A percentile compares a stretch with the other conserved stretches of the same genome.
Conservation (phyloP, 2,329 filamentous ascomycete genomes). For the Bipolaris sorokiniana region DNA sequence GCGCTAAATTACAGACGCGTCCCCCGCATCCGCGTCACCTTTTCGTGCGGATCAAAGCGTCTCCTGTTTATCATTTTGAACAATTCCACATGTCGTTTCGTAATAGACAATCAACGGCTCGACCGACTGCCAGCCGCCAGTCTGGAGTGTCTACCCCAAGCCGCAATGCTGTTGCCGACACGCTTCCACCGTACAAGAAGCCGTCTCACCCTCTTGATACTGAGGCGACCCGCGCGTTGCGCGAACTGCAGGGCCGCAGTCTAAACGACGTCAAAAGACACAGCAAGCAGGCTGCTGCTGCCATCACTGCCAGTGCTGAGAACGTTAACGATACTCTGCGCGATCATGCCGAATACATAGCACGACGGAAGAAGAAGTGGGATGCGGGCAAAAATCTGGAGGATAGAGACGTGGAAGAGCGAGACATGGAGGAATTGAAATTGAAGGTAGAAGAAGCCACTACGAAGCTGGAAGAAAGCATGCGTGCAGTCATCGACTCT, state of each 20-base stretch:
- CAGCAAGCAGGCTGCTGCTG: constrained; percentile 53
- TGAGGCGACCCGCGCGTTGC: constrained; percentile 55
- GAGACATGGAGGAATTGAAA: constrained; percentile 48
- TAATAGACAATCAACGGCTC: constrained; percentile 18
- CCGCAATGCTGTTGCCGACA: constrained; percentile 18
- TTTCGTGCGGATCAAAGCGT: neutral
- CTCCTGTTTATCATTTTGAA: neutral
- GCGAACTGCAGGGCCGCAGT: constrained; percentile 52
- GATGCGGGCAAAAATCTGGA: constrained; percentile 46
- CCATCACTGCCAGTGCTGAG: constrained; percentile 58
- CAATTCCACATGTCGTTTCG: constrained; percentile 32
- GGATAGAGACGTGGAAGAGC: constrained; percentile 48
- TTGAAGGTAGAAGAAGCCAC: constrained; percentile 60
- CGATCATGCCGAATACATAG: constrained; percentile 47
- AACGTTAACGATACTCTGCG: constrained; percentile 63
- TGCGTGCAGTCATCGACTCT: constrained; percentile 65
- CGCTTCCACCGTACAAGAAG: constrained; percentile 60
- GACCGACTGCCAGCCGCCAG: constrained; percentile 23
- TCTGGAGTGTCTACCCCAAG: constrained; percentile 1
- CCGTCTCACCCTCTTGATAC: constrained; percentile 59
- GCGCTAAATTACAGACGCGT: constrained; percentile 4
- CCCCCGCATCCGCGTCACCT: constrained; percentile 9
- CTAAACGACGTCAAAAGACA: constrained; percentile 57
- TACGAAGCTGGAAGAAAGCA: constrained; percentile 61
- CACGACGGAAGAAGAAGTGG: constrained; percentile 42